Percentiles rank a stretch among this genome's conserved stretches.
These are phyloP conservation scores for Tetrahymena borealis DNA, from an alignment of 73 alveolate species.

Conservation along the genomic window DNA sequence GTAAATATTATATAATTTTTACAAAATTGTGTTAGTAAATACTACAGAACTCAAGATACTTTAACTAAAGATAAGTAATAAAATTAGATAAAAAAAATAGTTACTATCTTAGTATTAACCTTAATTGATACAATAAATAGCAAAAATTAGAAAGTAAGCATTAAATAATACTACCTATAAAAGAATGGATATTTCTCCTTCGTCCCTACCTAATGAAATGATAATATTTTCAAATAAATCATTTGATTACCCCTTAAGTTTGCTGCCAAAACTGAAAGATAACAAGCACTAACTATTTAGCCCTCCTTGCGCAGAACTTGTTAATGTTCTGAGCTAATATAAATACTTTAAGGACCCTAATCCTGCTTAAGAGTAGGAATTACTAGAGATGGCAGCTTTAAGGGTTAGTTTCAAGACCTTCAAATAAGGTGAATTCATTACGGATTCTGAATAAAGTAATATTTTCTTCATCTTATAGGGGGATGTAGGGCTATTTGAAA, in stretches of 20 bases:
- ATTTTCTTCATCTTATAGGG: not conserved
- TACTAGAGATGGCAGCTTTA: not conserved
- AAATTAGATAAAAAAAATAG: no score
- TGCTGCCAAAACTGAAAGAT: not conserved
- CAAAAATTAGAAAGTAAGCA: no score
- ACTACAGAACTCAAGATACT: no score
- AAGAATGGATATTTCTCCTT: not conserved
- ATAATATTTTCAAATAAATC: not conserved
- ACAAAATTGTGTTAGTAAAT: no score
- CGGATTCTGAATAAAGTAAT: not conserved
- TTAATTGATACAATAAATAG: no score
- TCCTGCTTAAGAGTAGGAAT: not conserved
- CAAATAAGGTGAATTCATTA: not conserved
- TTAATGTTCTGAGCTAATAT: not conserved
- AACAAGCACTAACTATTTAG: not conserved
- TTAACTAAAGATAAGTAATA: no score
- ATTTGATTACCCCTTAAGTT: not conserved
- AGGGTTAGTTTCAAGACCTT: not conserved
- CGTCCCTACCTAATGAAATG: not conserved
- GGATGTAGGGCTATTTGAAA: not conserved
- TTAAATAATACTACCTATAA: not conserved
- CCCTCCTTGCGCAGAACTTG: not conserved
- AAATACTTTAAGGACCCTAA: not conserved
- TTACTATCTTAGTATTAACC: no score
- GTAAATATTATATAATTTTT: no score